Percentiles rank a stretch among this genome's conserved stretches.
Conservation (phyloP, 164 flowering plant species). For the Platanus orientalis region DNA sequence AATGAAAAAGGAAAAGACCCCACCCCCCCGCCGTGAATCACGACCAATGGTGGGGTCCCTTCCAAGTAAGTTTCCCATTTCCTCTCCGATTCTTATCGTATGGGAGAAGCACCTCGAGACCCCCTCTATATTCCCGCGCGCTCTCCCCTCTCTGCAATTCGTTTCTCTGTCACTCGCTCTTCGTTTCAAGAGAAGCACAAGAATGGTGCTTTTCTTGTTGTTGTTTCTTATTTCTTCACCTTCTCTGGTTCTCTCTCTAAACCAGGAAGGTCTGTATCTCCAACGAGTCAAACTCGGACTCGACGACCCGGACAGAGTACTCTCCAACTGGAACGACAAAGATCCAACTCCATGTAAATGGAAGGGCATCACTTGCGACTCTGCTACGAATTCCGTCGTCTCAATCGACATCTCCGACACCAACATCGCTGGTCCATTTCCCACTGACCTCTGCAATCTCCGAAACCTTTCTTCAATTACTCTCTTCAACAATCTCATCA, state of each 20-base stretch:
- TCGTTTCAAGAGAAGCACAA: too few relatives aligned
- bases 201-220: constrained; percentile 16
- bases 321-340: constrained; percentile 54
- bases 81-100: too few relatives aligned
- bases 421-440: constrained; percentile 61
- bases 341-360: constrained; percentile 65
- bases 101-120: too few relatives aligned
- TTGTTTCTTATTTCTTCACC: constrained; percentile 21
- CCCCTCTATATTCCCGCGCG: too few relatives aligned
- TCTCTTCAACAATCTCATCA: constrained; percentile 62
- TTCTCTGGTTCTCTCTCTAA: constrained; percentile 25
- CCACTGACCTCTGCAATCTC: constrained; percentile 70
- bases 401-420: constrained; percentile 54
- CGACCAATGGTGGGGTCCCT: too few relatives aligned
- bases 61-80: too few relatives aligned
- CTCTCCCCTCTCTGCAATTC: too few relatives aligned
- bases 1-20: too few relatives aligned
- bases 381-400: constrained; percentile 33
- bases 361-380: constrained; percentile 64
- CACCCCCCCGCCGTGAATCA: too few relatives aligned
- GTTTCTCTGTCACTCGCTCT: too few relatives aligned
- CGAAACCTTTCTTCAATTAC: too few relatives aligned
- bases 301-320: constrained; percentile 51
- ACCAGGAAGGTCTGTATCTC: constrained; percentile 71
- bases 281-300: constrained; percentile 42